Conservation (phyloP, 208 protist species). For the Crithidia brevicula region DNA sequence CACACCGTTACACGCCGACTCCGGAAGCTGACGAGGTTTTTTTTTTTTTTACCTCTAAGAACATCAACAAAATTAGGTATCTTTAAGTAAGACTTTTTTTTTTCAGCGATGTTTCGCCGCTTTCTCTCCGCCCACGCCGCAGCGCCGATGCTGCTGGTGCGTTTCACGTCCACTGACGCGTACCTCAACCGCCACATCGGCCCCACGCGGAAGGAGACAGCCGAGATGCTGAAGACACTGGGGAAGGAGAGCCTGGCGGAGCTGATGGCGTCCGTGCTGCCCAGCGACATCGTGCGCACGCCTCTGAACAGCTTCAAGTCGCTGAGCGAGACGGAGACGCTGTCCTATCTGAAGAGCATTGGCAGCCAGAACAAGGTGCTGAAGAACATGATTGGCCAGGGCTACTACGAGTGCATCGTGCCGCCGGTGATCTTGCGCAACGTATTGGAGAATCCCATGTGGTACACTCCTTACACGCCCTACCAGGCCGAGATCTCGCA, state of each 20-base stretch:
- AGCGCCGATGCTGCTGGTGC: constrained; percentile 23
- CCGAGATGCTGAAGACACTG: constrained; percentile 89
- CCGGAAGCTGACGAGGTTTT: no score
- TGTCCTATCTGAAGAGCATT: constrained; percentile 59
- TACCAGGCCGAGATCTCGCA: constrained; percentile 97
- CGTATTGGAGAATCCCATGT: constrained; percentile 98
- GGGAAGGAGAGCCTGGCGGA: constrained; percentile 78
- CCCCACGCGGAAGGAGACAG: constrained; percentile 77
- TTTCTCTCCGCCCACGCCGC: constrained; percentile 14
- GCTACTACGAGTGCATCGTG: constrained; percentile 93
- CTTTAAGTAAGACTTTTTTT: background rate
- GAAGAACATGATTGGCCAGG: constrained; percentile 94
- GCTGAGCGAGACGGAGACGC: constrained; percentile 73
- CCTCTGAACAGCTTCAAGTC: constrained; percentile 50
- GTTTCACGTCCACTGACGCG: constrained; percentile 73
- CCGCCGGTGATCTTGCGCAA: constrained; percentile 96
- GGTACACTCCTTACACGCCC: constrained; percentile 99
- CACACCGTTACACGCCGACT: no score
- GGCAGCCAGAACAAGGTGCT: constrained; percentile 86
- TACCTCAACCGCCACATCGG: constrained; percentile 94
- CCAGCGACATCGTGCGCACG: constrained; percentile 66
- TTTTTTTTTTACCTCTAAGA: background rate
- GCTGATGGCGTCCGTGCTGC: constrained; percentile 77
- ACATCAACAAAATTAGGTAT: background rate
- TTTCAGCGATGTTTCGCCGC: constrained; percentile 46